Base-by-base conservation (phyloP, 2,329 filamentous ascomycete species). In the Mariannaea elegans region DNA sequence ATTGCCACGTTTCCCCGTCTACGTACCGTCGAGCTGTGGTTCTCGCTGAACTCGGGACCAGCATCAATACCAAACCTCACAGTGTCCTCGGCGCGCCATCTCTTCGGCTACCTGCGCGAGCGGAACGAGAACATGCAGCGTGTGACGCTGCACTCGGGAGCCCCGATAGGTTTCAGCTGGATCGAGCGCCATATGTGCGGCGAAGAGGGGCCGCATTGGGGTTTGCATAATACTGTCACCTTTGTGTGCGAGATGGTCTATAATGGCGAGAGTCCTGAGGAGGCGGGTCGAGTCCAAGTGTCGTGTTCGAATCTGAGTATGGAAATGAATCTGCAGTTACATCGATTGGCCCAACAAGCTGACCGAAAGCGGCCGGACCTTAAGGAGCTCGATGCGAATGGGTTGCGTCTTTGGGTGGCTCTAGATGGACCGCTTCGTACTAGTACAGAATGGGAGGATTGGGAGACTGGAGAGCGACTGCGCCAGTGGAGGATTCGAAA, bases 21-120 rank as follows among this genome's bases (percentile, higher is more conserved):
- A 5, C 51, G 42, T 13, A 49, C 34, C 5, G 56, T 62, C 23
- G 55, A 62, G 16, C 31, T 62, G 3, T 62, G 59, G 55, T 59
- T 56, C 23, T 50, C 51, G 2, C 32, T 48, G 13, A 36, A 18
- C 7, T 14, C 2, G 2, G 13, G 7, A 7, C 42, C 46, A 12
- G 41, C 46, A 27, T 27, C 51, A 2, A 12, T 19, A 32, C 59
- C 59, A 6, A 7, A 27, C 14, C 55, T 62, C 12, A 62, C 50
- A 12, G 36, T 13, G 3, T 31, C 34, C 9, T 47, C 59, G 8
- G 55, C 55, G 16, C 45, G 32, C 29, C 34, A 49, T 39, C 46
- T 62, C 7, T 55, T 59, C 34, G 9, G 18, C 34, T 52, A 62
- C 14, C 14, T 62, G 7, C 50, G 41, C 32, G 32, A 55, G 16